Evolutionary conservation across 768 basidiomycete genomes (phyloP), one percentile per base, ranked within the genome.

Genomic region (Sarcomyxa edulis): DNA sequence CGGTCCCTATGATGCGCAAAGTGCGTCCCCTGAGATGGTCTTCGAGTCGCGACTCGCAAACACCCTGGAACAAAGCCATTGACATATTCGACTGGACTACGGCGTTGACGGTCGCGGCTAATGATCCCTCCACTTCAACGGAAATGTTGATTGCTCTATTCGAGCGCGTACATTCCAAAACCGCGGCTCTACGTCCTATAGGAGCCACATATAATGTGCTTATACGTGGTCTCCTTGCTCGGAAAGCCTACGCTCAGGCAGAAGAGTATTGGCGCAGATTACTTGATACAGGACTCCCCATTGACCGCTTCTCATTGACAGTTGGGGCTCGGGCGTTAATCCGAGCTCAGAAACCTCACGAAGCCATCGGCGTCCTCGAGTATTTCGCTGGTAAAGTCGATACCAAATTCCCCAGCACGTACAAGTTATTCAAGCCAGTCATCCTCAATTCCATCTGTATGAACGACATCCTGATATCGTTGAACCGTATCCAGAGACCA

Each of bases 401-500:
- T 16, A 27, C 24, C 14, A 21, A n/a, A 20, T 16, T 9, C 40
- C 54, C 24, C 23, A 40, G 26, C 32, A 51, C 23, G 26, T 54
- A 9, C 37, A 40, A 23, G 31, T 32, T n/a, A 14, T 33, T 38
- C 53, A 2, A 46, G 40, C 52, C 32, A 22, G 41, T 51, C 12
- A 25, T 26, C 18, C 35, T 60, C 9, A 58, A 55, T 20, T 49
- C 57, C 7, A 47, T 54, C 18, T 48, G 51, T 0, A 54, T 69
- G 31, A 74, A 73, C 46, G 53, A 61, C 14, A 69, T 79, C 48
- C 63, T 81, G 54, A 52, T 56, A 8, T 46, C 71, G 0, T 64
- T 89, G 28, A 64, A 66, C 18, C 66, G 65, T 15, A 65, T 67
- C 14, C 60, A 66, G 21, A 73, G 84, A 3, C 81, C 82, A 0